Evolutionary conservation across 176 grass and related monocot species (phyloP), one percentile per base, ranked within the genome.

Genomic region (Cymbopogon citratus): DNA sequence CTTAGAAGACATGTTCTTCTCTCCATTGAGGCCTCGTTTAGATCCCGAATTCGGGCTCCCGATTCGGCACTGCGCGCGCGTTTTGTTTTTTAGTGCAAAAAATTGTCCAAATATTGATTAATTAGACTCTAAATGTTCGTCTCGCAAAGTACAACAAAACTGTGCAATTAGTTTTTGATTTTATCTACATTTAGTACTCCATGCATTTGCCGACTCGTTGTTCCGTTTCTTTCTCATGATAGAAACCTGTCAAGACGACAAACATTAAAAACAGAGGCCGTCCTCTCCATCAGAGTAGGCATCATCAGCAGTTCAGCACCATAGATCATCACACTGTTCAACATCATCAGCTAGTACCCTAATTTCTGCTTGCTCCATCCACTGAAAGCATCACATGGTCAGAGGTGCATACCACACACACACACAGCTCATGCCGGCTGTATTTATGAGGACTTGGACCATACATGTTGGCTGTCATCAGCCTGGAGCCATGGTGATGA

Each of bases 381-480:
- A 15, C 83, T 74, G 73, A 41, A 85, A 67, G 71, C 3, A 66
- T 61, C 83, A 86, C 88, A 82, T 85, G 83, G 56, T 78, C 72
- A 71, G 56, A 10, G 21, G 54, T 64, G 56, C 5, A 41, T 4
- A 14, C 1, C 49, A 26, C 23, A 25, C 35, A 56, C 64, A 81
- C 76, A 69, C 44, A 89, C 83, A 85, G 43, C 72, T 85, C 78
- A 85, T 21, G 56, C 19, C 62, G 21, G 72, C 2, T 54, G 83
- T 38, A 82, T 78, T 89, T 82, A 89, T 78, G 78, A 78, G 60
- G 25, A 10, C 10, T 41, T 89, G 88, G 83, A 90, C 88, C 79
- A 83, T 52, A 33, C 64, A 71, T 61, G 29, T 33, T n/a, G 21
- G 9, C 54, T 86, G 79, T 78, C 83, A 29, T 66, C 78, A 41